Evolutionary conservation across 179 eudicot genomes (phyloP).

Genomic region (Silene coronaria): DNA sequence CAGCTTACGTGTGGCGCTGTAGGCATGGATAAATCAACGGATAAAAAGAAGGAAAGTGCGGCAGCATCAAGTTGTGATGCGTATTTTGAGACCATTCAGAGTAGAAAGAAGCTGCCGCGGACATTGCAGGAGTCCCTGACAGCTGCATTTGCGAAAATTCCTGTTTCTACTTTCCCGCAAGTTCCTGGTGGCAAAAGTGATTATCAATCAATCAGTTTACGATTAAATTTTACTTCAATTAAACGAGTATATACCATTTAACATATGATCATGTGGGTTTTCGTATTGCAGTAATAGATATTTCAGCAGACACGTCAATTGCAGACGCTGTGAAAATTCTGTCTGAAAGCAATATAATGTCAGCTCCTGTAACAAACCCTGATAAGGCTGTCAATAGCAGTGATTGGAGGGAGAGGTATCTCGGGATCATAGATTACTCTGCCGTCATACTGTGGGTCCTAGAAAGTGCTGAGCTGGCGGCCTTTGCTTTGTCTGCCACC

Average conservation of each 20-base stretch:
- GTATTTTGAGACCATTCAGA: conserved; percentile 70
- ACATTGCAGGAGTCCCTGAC: conserved; percentile 69
- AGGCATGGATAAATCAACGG: conserved; percentile 29
- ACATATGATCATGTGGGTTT: neutral
- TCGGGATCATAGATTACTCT: conserved; percentile 80
- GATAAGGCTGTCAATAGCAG: conserved; percentile 33
- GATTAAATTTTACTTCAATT: neutral
- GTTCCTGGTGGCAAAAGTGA: conserved; percentile 81
- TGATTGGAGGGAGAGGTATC: conserved; percentile 71
- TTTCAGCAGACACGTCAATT: conserved; percentile 56
- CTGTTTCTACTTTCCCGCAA: conserved; percentile 74
- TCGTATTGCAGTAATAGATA: conserved; percentile 62
- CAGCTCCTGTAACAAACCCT: conserved; percentile 77
- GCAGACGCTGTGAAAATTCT: conserved; percentile 66
- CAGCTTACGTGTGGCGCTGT: neutral
- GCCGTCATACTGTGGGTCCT: conserved; percentile 83
- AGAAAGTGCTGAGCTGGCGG: conserved; percentile 74
- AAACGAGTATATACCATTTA: neutral
- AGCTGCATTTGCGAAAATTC: conserved; percentile 58
- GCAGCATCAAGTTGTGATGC: conserved; percentile 53
- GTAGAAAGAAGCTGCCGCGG: conserved; percentile 60
- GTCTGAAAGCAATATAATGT: conserved; percentile 73
- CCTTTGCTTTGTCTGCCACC: conserved; percentile 68
- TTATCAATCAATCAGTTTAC: neutral
- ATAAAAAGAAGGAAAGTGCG: conserved; percentile 17